These are phyloP conservation scores for Gymnopilus dilepis DNA, from an alignment of 768 basidiomycete genomes.

Conservation along the genomic window DNA sequence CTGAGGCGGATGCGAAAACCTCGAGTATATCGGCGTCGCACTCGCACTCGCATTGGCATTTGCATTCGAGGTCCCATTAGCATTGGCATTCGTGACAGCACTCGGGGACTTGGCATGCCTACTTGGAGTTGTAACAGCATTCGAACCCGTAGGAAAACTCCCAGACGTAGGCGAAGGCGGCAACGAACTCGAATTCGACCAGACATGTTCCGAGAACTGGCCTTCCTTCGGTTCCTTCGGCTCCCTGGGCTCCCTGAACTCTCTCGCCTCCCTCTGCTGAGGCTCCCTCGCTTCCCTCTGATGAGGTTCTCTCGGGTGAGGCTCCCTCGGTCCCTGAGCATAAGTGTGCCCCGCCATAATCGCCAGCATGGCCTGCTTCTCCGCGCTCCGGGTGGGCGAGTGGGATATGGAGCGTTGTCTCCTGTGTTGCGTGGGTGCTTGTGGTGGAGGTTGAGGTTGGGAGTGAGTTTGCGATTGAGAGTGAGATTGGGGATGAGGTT, in stretches of 20 bases:
- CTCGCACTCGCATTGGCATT: not conserved
- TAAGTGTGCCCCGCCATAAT: not conserved
- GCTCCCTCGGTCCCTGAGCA: no score
- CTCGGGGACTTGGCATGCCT: not conserved
- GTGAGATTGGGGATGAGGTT: no score
- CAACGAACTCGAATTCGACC: conserved; percentile 8
- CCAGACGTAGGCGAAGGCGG: conserved; percentile 18
- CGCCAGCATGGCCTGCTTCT: not conserved
- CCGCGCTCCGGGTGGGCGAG: conserved; percentile 2
- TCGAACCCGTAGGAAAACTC: not conserved
- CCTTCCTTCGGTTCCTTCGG: no score
- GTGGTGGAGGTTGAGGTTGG: not conserved
- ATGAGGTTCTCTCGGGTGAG: no score
- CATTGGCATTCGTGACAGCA: not conserved
- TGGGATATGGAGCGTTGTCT: conserved; percentile 14
- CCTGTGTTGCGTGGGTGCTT: not conserved
- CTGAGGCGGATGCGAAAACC: conserved; percentile 13
- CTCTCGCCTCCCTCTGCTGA: no score
- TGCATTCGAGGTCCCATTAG: no score
- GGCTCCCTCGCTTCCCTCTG: no score
- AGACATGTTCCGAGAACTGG: conserved; percentile 14
- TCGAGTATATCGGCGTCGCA: conserved; percentile 14
- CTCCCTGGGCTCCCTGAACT: no score
- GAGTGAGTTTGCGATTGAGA: no score
- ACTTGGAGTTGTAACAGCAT: no score